These are phyloP conservation scores for Colletotrichum kahawae DNA, from an alignment of 2,329 filamentous ascomycete species.

Conservation along the genomic window DNA sequence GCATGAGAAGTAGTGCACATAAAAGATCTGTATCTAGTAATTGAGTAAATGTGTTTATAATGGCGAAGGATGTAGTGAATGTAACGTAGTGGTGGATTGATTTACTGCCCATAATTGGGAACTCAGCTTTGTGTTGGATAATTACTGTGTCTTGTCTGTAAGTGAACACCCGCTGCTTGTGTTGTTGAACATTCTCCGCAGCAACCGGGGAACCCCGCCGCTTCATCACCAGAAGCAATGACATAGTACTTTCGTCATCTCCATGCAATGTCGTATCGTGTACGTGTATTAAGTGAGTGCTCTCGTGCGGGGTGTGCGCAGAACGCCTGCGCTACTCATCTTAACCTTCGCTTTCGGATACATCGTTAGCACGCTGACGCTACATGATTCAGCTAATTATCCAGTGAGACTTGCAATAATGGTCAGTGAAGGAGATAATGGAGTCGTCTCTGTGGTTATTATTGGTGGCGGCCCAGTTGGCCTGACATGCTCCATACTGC, in stretches of 20 bases:
- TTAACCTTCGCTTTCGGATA: neutral
- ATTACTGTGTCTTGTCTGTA: no score
- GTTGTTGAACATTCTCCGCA: neutral
- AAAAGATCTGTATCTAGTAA: neutral
- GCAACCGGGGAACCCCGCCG: neutral
- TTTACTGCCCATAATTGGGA: no score
- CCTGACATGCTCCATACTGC: neutral
- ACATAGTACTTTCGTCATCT: neutral
- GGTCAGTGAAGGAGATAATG: neutral
- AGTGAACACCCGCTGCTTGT: neutral
- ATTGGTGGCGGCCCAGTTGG: neutral
- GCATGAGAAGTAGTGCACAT: neutral
- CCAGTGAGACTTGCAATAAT: neutral
- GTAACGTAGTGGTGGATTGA: neutral
- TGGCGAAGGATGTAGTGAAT: neutral
- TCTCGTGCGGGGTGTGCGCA: neutral
- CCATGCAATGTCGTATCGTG: neutral
- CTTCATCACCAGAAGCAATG: neutral
- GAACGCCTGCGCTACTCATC: neutral
- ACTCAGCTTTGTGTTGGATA: no score
- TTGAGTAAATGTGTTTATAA: neutral
- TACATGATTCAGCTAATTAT: neutral
- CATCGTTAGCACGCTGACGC: neutral
- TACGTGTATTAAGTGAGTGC: neutral
- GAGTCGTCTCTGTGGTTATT: neutral